Base-by-base conservation (phyloP, 192 early-diverging fungal genomes). In the Diversispora epigaea region DNA sequence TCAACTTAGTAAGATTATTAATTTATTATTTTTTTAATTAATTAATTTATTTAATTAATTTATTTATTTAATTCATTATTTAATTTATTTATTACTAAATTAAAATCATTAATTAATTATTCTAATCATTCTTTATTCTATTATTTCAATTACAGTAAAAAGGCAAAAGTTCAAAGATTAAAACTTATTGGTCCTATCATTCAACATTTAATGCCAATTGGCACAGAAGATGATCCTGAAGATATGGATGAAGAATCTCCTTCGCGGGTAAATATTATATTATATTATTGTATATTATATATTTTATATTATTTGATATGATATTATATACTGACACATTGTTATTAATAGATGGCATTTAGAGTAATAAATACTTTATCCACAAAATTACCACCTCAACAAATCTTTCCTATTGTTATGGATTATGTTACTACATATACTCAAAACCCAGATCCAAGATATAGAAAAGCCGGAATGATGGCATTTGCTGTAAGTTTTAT, bases 381-480 rank as follows among this genome's bases (percentile, higher is more conserved):
- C 19, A 92, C 92, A 45, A 91, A 93, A 68, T 83, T 95, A 56
- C 91, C 95, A 61, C 93, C 95, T 71, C 88, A 91, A 78, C 90
- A 94, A 65, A 91, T 96, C 6, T 96, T 96, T 81, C 94, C 95
- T 11, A 80, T 87, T 32, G 89, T 93, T 58, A 85, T 93, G 68
- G 76, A 88, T 7, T 80, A 87, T 72, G 89, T 97, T 64, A 71
- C 94, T 46, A 77, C 86, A 63, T 94, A 95, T 76, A 90, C 93
- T 91, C 89, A 92, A 65, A 93, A 87, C 75, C 75, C 87, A 14
- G 86, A 93, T 60, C 91, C 93, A 47, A 82, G 84, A 60, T 88
- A 83, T 77, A 88, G 95, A 66, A 94, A 94, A 79, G 94, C 93
- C 52, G 89, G 91, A 43, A 93, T 97, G 93, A 87, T 97, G 79